These are phyloP conservation scores for Haplosporangium sp. DNA, from an alignment of 371 early-diverging fungal species.

Conservation along the genomic window DNA sequence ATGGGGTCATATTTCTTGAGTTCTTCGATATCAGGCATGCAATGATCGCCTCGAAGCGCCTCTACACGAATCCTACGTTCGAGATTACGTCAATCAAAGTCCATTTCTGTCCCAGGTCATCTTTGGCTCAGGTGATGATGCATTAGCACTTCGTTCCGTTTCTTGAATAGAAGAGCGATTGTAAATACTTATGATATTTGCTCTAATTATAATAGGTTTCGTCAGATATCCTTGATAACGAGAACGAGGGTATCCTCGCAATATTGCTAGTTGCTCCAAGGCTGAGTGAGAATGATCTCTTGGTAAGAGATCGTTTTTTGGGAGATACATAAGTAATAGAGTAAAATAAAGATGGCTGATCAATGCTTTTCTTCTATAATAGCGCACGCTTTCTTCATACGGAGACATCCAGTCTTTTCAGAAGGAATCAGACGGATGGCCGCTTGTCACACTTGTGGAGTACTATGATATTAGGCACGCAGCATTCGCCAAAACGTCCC, in stretches of 20 bases:
- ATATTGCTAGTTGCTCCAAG: constrained; percentile 24
- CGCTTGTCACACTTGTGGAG: constrained; percentile 33
- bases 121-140: constrained; percentile 16
- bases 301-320: constrained; percentile 22
- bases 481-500: constrained; percentile 20
- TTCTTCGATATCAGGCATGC: constrained; percentile 50
- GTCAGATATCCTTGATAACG: constrained; percentile 13
- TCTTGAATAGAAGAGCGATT: neutral
- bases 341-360: neutral
- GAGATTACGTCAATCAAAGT: constrained; percentile 6
- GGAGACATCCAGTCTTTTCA: constrained; percentile 41
- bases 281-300: constrained; percentile 21
- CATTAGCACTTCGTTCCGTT: neutral
- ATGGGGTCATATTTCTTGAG: constrained; percentile 34
- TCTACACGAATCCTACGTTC: constrained; percentile 8
- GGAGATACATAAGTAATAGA: neutral
- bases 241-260: constrained; percentile 29
- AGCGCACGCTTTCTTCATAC: constrained; percentile 23
- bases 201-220: constrained; percentile 18
- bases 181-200: too few relatives aligned
- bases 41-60: constrained; percentile 17
- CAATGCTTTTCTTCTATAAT: neutral
- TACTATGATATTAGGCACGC: constrained; percentile 57
- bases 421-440: constrained; percentile 15
- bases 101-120: constrained; percentile 16